Evolutionary conservation across 2,329 filamentous ascomycete genomes (phyloP).

Genomic region (Gnomoniopsis sp.): DNA sequence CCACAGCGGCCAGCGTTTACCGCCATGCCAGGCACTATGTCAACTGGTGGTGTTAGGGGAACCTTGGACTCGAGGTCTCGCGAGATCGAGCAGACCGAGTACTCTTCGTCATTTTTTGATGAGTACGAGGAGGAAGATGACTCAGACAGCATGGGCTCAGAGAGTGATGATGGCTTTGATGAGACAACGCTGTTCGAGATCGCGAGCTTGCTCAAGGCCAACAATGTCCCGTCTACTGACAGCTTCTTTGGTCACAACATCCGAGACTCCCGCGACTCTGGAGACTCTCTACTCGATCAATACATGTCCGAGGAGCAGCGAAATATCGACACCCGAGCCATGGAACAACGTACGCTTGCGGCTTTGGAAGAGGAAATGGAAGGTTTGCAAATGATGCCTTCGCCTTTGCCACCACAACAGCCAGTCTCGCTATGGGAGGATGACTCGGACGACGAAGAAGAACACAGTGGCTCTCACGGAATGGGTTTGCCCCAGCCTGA

Average conservation of each 20-base stretch:
- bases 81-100: slow-evolving; percentile 37
- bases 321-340: slow-evolving; percentile 21
- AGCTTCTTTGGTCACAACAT: slow-evolving; percentile 43
- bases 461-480: background rate
- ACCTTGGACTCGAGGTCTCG: slow-evolving; percentile 31
- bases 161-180: slow-evolving; percentile 53
- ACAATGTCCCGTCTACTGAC: slow-evolving; percentile 47
- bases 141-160: slow-evolving; percentile 29
- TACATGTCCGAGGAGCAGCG: slow-evolving; percentile 30
- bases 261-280: slow-evolving; percentile 21
- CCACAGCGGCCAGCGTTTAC: slow-evolving; percentile 37
- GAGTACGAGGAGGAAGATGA: slow-evolving; percentile 49
- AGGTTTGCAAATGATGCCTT: slow-evolving; percentile 18
- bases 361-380: slow-evolving; percentile 27
- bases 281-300: slow-evolving; percentile 28
- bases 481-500: slow-evolving; percentile 12
- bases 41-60: slow-evolving; percentile 34
- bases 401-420: slow-evolving; percentile 14
- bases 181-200: slow-evolving; percentile 64
- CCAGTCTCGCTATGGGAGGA: slow-evolving; percentile 19
- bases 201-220: slow-evolving; percentile 53
- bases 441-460: background rate
- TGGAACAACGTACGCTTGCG: slow-evolving; percentile 29
- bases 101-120: slow-evolving; percentile 55
- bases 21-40: slow-evolving; percentile 52